Conservation (phyloP, 2,329 filamentous ascomycete genomes). For the Teratosphaeria destructans region DNA sequence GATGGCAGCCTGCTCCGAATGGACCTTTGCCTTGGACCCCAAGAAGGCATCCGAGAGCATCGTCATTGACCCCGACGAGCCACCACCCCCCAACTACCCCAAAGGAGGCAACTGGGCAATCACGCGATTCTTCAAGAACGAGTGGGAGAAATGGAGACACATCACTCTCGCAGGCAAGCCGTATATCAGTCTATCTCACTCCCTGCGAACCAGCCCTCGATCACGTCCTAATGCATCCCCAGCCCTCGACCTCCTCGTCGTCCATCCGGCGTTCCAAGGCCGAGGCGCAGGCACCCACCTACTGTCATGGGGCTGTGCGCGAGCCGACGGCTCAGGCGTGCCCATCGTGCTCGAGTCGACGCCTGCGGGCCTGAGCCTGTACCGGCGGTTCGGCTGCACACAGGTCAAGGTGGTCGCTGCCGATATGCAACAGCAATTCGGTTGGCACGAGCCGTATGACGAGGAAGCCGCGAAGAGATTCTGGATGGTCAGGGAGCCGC, state of each 20-base stretch:
- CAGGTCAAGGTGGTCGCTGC: conserved; percentile 11
- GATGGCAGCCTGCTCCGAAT: conserved; percentile 14
- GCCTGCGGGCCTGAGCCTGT: conserved; percentile 22
- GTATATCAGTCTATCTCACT: conserved; percentile 11
- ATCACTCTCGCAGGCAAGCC: conserved; percentile 9
- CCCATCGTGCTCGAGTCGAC: conserved; percentile 27
- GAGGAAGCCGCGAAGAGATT: conserved; percentile 14
- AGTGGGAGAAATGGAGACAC: conserved; percentile 7
- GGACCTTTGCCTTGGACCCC: conserved; percentile 11
- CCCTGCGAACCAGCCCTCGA: not conserved
- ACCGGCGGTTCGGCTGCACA: conserved; percentile 25
- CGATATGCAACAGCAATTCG: conserved; percentile 16
- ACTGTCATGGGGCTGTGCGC: conserved; percentile 26
- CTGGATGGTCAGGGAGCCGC: conserved; percentile 14
- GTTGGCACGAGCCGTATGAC: conserved; percentile 13
- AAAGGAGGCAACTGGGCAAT: conserved; percentile 15
- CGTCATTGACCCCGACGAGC: conserved; percentile 2
- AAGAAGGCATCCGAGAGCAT: not conserved
- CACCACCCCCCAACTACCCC: conserved; percentile 13
- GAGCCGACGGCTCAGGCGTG: conserved; percentile 26
- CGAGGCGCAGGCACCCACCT: conserved; percentile 26
- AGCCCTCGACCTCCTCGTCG: conserved; percentile 10
- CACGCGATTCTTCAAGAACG: conserved; percentile 10
- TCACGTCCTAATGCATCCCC: not conserved
- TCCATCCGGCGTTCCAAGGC: conserved; percentile 12